A percentile compares a stretch with the other conserved stretches of the same genome.
These are phyloP conservation scores for Lentinula boryana DNA, from an alignment of 768 basidiomycete species.

Conservation along the genomic window DNA sequence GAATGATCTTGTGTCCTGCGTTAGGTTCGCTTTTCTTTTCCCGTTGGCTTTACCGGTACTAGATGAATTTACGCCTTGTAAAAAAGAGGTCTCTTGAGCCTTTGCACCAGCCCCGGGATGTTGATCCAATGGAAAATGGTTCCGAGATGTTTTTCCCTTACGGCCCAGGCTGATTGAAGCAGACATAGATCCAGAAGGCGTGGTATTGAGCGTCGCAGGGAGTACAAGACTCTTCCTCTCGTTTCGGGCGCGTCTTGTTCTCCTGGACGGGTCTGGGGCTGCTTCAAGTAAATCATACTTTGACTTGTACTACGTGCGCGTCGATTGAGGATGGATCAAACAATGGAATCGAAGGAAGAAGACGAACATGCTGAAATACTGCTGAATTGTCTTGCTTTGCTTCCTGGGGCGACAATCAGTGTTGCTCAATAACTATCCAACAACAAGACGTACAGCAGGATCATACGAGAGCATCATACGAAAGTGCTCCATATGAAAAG, in stretches of 20 bases:
- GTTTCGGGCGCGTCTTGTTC: constrained; percentile 54
- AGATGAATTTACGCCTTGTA: neutral
- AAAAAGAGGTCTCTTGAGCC: constrained; percentile 9
- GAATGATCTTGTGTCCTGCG: neutral
- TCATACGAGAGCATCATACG: constrained; percentile 71
- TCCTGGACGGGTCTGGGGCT: constrained; percentile 44
- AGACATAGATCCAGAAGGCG: constrained; percentile 13
- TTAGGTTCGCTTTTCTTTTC: constrained; percentile 17
- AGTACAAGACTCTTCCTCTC: constrained; percentile 45
- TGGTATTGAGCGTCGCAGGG: constrained; percentile 16
- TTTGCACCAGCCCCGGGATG: constrained; percentile 16
- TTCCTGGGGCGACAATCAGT: constrained; percentile 30
- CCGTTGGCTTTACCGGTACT: neutral
- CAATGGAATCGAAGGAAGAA: neutral
- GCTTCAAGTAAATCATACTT: constrained; percentile 56
- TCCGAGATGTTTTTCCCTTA: constrained; percentile 17
- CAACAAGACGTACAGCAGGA: constrained; percentile 49
- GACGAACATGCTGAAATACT: constrained; percentile 69
- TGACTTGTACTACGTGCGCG: constrained; percentile 45
- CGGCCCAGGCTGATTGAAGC: constrained; percentile 16
- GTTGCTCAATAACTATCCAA: neutral
- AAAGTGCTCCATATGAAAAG: constrained; percentile 85
- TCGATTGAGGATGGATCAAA: neutral
- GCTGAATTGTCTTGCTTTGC: constrained; percentile 68
- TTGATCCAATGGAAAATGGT: constrained; percentile 25